Evolutionary conservation across 2,329 filamentous ascomycete species (phyloP), one percentile per base, ranked within the genome.

Genomic region (Chaetoscypha palmicola): DNA sequence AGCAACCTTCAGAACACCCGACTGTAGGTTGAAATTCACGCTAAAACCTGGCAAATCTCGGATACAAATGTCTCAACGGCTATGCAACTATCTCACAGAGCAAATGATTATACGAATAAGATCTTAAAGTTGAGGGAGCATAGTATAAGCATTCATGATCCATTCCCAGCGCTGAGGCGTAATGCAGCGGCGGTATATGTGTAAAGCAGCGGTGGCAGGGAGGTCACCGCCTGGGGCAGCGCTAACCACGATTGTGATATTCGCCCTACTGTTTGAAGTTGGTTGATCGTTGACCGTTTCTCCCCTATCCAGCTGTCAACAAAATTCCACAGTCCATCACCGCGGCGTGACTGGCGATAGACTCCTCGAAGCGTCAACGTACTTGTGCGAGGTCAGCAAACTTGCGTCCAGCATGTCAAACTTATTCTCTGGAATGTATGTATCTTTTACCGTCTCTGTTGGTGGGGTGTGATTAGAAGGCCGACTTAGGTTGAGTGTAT

Each of bases 381-480:
- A 28, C 10, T 16, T 20, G 5, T 32, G 19, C 21, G 22, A 41
- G 16, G 9, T 5, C 26, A 28, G 19, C 34, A 14, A 37, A 23
- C 5, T 21, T 31, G 14, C 34, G 22, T 20, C 38, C 51, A 47
- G 23, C 22, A 62, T 62, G 60, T 62, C 60, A 38, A 62, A 60
- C 48, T 46, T 62, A 41, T 62, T 62, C 46, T 61, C 59, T 52
- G 60, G 60, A 55, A 62, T 62, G 60, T 62, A 50, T 41, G 60
- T 62, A 50, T 31, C 16, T 28, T 43, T 33, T 43, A n/a, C 22
- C 32, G 19, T 30, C 21, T 35, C 3, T 22, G 34, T 37, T 41
- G 20, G 30, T 33, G 30, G 30, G 30, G 30, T n/a, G n/a, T n/a
- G n/a, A n/a, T n/a, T n/a, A n/a, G n/a, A n/a, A n/a, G n/a, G n/a